These are phyloP conservation scores for Hanseniaspora osmophila DNA, from an alignment of 805 yeast genomes.

Conservation along the genomic window DNA sequence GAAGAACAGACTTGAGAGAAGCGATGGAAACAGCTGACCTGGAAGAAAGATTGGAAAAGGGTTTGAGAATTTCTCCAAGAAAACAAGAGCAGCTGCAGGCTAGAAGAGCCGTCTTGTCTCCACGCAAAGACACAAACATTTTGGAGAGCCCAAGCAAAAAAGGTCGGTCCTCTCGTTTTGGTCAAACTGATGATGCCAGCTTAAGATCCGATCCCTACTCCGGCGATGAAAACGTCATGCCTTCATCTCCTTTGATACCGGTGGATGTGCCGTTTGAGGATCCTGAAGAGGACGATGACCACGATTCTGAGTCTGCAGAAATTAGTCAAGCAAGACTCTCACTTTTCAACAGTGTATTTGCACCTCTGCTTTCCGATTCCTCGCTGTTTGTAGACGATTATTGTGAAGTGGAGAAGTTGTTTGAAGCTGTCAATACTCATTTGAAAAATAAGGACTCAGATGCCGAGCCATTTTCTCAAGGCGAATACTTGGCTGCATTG, in stretches of 20 bases:
- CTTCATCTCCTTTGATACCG: background rate
- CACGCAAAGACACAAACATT: constrained; percentile 18
- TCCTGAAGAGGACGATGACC: constrained; percentile 1
- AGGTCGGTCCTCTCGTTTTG: no score
- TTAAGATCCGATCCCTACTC: background rate
- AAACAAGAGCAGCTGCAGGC: constrained; percentile 29
- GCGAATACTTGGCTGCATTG: constrained; percentile 28
- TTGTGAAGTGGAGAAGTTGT: background rate
- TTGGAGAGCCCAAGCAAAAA: background rate
- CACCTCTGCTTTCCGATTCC: background rate
- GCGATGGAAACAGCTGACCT: constrained; percentile 20
- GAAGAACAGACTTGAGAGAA: constrained; percentile 17
- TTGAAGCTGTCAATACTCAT: background rate
- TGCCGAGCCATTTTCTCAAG: background rate
- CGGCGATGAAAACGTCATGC: background rate
- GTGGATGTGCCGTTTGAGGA: background rate
- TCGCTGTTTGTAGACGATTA: background rate
- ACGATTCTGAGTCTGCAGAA: background rate
- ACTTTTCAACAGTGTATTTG: background rate
- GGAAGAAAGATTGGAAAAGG: constrained; percentile 15
- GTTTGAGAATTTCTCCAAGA: constrained; percentile 21
- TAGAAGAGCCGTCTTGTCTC: constrained; percentile 32
- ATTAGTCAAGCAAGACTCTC: background rate
- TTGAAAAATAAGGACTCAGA: background rate
- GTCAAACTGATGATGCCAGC: no score